Evolutionary conservation across 345 rosid species (phyloP), one percentile per base, ranked within the genome.

Genomic region (Rhodamnia argentea): DNA sequence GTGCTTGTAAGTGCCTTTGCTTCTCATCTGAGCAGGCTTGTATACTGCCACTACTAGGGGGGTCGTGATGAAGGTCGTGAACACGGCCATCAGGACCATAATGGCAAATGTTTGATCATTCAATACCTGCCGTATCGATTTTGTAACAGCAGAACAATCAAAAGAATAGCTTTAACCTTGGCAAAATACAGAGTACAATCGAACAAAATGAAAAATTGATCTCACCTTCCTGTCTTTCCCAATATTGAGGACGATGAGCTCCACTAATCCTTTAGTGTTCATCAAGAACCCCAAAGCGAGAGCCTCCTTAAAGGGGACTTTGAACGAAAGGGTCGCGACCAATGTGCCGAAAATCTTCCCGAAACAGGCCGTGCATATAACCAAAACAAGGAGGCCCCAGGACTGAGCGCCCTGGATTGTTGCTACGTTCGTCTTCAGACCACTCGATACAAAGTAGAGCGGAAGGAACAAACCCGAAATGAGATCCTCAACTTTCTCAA

Each of bases 241-340:
- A 54, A 95, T 95, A 90, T 96, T 96, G 84, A 96, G 96, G 83
- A 96, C 96, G 86, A 97, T 94, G 86, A 97, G 95, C 89, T 96
- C 99, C 76, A 97, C 98, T 90, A 96, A 87, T 32, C 99, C 97
- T 88, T 94, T 95, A 3, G 97, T 95, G 84, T 95, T 96, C 98
- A 96, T 95, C 52, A 95, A 86, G 86, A 96, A 91, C 18, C 98
- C 98, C 5, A 95, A 86, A 29, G 96, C 91, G 22, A 93, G 55
- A 18, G 96, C 88, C 85, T 96, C 99, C 64, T 54, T 86, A 13
- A 91, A 52, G 55, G 95, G 92, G 42, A 96, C 44, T 76, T 89
- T 89, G 89, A 93, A 92, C 2, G 87, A n/a, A 82, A 91, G 85
- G 59, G 98, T 93, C n/a, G 91, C 92, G 27, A 23, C 83, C n/a